Evolutionary conservation across 73 alveolate species (phyloP).

Genomic region (Effrenium voratum): DNA sequence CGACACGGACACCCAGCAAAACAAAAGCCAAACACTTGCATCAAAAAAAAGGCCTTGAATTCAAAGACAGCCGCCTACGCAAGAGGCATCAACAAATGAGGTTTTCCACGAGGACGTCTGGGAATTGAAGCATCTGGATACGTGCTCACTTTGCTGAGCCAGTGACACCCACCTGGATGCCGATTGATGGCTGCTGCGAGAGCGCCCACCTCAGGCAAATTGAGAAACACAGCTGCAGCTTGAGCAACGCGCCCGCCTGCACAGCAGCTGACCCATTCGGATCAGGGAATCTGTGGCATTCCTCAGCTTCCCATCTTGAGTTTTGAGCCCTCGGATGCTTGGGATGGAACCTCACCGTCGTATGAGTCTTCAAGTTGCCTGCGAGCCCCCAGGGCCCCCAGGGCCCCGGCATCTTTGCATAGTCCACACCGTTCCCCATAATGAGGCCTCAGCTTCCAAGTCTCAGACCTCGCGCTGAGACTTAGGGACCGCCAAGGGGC

Average conservation of each 20-base stretch:
- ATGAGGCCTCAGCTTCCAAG: slow-evolving; percentile 36
- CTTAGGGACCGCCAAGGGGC: neutral
- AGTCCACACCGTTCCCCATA: slow-evolving; percentile 75
- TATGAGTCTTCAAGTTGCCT: neutral
- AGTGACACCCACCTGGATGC: slow-evolving; percentile 64
- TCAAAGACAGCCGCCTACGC: too few species aligned
- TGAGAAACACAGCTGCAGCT: neutral
- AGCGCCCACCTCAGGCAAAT: slow-evolving; percentile 49
- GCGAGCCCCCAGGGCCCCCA: neutral
- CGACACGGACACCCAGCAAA: too few species aligned
- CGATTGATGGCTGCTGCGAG: slow-evolving; percentile 64
- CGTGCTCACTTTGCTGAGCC: neutral
- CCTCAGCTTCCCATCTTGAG: slow-evolving; percentile 17
- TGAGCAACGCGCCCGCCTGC: neutral
- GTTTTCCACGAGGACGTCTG: too few species aligned
- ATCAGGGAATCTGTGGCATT: slow-evolving; percentile 63
- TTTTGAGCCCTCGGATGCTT: neutral
- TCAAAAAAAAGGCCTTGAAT: too few species aligned
- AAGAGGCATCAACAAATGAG: too few species aligned
- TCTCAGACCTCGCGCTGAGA: neutral
- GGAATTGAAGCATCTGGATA: neutral
- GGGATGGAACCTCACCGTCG: neutral
- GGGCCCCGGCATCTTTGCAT: slow-evolving; percentile 38
- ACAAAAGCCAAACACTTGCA: too few species aligned
- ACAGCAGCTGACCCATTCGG: slow-evolving; percentile 69